Base-by-base conservation (phyloP, 2,329 filamentous ascomycete genomes). In the Beauveria australis region DNA sequence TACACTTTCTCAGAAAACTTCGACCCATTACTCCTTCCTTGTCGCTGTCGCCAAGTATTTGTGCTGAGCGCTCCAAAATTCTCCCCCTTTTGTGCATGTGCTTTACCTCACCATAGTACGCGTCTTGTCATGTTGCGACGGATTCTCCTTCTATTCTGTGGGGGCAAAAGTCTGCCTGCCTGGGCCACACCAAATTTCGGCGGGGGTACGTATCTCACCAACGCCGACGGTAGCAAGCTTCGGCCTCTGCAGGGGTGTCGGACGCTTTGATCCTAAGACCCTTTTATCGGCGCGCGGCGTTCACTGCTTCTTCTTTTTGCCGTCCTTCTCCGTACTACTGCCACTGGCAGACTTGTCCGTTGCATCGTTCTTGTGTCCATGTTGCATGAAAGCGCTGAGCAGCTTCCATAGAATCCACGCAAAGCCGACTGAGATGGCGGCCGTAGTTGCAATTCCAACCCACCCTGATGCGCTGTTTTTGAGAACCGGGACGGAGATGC, bases 321-420 rank as follows among this genome's bases (percentile, higher is more conserved):
- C 26, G 26, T 53, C 55, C 30, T 53, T 60, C 16, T 24, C 49
- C 24, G 41, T 22, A 8, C 9, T 47, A 26, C 40, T 40, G 40
- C 48, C 26, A 14, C 40, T 9, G 44, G 9, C 43, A 8, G 43
- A 8, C 14, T 3, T 26, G 8, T 26, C 33, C 30, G 44, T 7
- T 26, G 30, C 40, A 16, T 48, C 12, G 8, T 16, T 47, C 43
- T 14, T 33, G 19, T 54, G 14, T 30, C 63, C 46, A 52, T 49
- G 10, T 18, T 18, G 71, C 69, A 62, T 61, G 66, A 16, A 69
- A 74, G 74, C 6, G 66, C 68, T 18, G 72, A 69, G 30, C 47
- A 89, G 71, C 69, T 82, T 86, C 80, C 81, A 86, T 18, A 87
- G 66, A 19, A 91, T 78, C 86, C 88, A 92, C n/a, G 78, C 68